Evolutionary conservation across 306 rosid species (phyloP), one percentile per base, ranked within the genome.

Genomic region (Sophora flavescens): DNA sequence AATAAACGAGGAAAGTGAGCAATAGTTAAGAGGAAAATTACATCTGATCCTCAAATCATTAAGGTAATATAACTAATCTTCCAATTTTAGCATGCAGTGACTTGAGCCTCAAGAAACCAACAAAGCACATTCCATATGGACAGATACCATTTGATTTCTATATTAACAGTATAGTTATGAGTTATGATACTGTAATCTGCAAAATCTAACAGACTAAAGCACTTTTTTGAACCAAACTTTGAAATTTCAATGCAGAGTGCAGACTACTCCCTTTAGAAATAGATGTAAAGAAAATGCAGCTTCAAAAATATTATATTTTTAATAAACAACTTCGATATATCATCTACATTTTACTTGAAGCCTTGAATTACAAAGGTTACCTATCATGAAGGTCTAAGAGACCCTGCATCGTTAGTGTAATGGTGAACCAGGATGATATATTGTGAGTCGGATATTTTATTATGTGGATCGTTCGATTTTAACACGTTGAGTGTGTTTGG

Each of bases 11-110:
- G 5, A 33, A 33, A 33, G 38, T 33, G 38, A 33, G 73, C 3
- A 4, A 50, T 9, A 33, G 4, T 8, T 28, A 42, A 17, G 14
- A 32, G 8, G 5, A 68, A 9, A 68, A 28, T 69, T 15, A 47
- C n/a, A 69, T 52, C 4, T 5, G 61, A 50, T 32, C 75, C 35
- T 52, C n/a, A 51, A 32, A 50, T 70, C 75, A 51, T 30, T 6
- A 52, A 68, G 47, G 51, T n/a, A 3, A 50, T 30, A 33, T 3
- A 50, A 68, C 13, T 53, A 32, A 15, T n/a, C 32, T 4, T 7
- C n/a, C 58, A 67, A 68, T 50, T 68, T 47, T 50, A 47, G 28
- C 7, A 26, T 16, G 44, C 44, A 30, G 30, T 67, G 13, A 45
- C 72, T 67, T 32, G 3, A 68, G 9, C 22, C 57, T 32, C 32